A percentile compares a stretch with the other conserved stretches of the same genome.
phyloP scores from a whole-genome alignment of 106 monocot genomes.

The Hemerocallis citrina region DNA sequence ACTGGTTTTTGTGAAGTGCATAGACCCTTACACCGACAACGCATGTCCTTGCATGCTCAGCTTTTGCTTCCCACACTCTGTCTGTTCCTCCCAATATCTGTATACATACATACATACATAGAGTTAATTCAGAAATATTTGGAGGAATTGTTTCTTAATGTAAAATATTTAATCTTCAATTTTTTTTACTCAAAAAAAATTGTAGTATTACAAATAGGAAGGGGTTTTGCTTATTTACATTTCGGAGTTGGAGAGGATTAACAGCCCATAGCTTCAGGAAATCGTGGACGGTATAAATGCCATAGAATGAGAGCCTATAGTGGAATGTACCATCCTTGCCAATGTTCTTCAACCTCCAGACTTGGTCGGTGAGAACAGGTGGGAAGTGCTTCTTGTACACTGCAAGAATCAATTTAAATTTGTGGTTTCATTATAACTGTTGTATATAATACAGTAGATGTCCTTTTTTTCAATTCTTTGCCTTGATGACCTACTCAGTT shows the following conservation, averaged over 20 bases:
- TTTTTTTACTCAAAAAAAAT: too few relatives aligned
- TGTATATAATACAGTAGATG: too few relatives aligned
- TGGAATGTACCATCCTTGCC: conserved; percentile 56
- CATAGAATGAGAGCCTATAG: conserved; percentile 15
- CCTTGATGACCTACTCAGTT: too few relatives aligned
- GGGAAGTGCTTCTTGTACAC: conserved; percentile 61
- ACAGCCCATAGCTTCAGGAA: conserved; percentile 40
- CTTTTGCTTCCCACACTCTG: conserved; percentile 1
- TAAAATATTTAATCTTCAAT: background rate
- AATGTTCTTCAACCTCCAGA: conserved; percentile 63
- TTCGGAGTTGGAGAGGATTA: conserved; percentile 22
- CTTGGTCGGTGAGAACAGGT: conserved; percentile 46
- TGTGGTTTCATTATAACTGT: too few relatives aligned
- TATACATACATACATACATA: too few relatives aligned
- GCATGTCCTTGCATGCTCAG: background rate
- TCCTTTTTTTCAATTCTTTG: too few relatives aligned
- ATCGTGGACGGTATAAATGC: conserved; percentile 48
- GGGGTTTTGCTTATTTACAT: conserved; percentile 8
- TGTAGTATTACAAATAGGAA: too few relatives aligned
- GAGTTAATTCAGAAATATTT: too few relatives aligned
- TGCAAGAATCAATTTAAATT: too few relatives aligned
- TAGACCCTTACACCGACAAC: background rate
- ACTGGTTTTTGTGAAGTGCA: background rate
- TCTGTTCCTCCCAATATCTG: conserved; percentile 2
- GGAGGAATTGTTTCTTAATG: too few relatives aligned